phyloP scores from a whole-genome alignment of 2,329 filamentous ascomycete species.

The Sporothrix dimorphospora region DNA sequence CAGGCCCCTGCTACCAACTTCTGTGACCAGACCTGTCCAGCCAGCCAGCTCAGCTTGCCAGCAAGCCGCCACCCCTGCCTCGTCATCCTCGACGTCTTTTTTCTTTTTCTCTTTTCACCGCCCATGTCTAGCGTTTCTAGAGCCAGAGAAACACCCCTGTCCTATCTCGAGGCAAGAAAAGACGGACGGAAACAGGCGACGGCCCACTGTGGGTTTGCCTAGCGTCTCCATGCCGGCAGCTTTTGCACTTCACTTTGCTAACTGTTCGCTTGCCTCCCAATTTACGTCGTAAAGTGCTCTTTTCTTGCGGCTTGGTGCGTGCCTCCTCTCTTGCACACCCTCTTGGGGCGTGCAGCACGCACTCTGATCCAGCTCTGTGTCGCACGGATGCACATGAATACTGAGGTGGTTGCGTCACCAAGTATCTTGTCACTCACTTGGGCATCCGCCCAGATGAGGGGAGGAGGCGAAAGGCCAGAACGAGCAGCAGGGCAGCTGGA shows the following conservation, averaged over 20 bases:
- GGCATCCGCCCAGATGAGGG: not conserved
- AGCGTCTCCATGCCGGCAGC: slow-evolving; percentile 21
- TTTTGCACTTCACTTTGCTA: not conserved
- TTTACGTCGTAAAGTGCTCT: not conserved
- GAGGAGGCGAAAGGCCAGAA: slow-evolving; percentile 6
- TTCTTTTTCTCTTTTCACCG: slow-evolving; percentile 4
- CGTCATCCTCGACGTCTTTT: not conserved
- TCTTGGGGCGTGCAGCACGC: slow-evolving; percentile 1
- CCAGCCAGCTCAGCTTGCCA: not conserved
- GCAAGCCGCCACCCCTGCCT: not conserved
- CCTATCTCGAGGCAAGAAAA: not conserved
- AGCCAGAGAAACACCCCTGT: not conserved
- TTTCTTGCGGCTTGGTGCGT: not conserved
- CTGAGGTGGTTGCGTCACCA: slow-evolving; percentile 20
- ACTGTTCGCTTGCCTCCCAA: not conserved
- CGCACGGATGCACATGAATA: slow-evolving; percentile 12
- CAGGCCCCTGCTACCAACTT: slow-evolving; percentile 14
- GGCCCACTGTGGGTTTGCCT: slow-evolving; percentile 11
- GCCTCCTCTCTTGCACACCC: slow-evolving; percentile 1
- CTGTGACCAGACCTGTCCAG: not conserved
- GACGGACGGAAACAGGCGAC: slow-evolving; percentile 14
- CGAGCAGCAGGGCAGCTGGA: not conserved
- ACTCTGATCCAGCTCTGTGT: not conserved
- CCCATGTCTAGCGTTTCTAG: not conserved
- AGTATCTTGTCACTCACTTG: not conserved